Evolutionary conservation across 805 yeast genomes (phyloP).

Genomic region (Danielia oregonensis): DNA sequence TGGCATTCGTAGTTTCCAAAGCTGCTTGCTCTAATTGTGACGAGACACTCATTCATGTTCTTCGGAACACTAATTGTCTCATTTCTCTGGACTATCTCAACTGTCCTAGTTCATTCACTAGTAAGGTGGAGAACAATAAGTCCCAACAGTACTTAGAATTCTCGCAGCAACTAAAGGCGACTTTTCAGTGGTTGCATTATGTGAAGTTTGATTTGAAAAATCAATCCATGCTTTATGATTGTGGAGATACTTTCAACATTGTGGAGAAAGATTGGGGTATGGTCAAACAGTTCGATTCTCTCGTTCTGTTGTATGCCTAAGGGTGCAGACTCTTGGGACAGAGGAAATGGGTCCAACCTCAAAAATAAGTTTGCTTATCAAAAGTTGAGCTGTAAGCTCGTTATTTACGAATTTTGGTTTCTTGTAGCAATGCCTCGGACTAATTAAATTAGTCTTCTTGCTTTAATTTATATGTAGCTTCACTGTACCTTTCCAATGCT

Average conservation of each 20-base stretch:
- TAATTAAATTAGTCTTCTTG: too few species aligned
- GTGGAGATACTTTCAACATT: conserved; percentile 1
- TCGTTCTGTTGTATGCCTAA: neutral
- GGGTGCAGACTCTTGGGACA: too few species aligned
- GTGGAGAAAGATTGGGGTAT: conserved; percentile 2
- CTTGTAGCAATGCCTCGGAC: too few species aligned
- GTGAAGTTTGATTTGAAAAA: conserved; percentile 11
- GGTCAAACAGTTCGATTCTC: conserved; percentile 6
- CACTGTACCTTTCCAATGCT: conserved; percentile 40
- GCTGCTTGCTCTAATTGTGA: conserved; percentile 9
- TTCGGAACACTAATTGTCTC: conserved; percentile 9
- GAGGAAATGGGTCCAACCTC: too few species aligned
- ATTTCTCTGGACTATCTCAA: conserved; percentile 12
- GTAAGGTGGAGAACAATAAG: conserved; percentile 5
- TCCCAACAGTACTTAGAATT: conserved; percentile 7
- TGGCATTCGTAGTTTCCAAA: conserved; percentile 1
- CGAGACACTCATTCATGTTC: conserved; percentile 4
- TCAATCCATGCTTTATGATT: conserved; percentile 10
- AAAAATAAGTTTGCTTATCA: too few species aligned
- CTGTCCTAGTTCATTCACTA: conserved; percentile 10
- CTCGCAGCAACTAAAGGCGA: conserved; percentile 2
- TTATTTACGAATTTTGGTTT: too few species aligned
- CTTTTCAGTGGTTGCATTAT: conserved; percentile 2
- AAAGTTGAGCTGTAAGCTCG: neutral
- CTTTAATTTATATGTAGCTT: conserved; percentile 17